phyloP scores from a whole-genome alignment of 768 basidiomycete genomes.

The Cystofilobasidium capitatum region DNA sequence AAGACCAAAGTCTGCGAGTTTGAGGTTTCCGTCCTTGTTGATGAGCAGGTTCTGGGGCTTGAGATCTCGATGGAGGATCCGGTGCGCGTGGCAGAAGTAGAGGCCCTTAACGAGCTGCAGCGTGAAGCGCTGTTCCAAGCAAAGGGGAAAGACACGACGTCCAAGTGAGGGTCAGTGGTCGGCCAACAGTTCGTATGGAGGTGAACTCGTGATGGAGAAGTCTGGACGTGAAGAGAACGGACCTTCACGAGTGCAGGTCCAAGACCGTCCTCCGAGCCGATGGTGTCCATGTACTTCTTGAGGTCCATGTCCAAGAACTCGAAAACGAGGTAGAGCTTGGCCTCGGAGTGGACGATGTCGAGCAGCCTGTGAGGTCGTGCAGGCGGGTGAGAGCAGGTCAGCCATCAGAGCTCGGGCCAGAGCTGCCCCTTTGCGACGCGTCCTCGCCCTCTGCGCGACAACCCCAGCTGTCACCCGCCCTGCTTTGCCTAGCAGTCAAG shows the following conservation, averaged over 20 bases:
- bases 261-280: slow-evolving; percentile 51
- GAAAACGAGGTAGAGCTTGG: slow-evolving; percentile 94
- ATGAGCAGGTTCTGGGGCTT: slow-evolving; percentile 95
- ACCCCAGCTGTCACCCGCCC: too few relatives aligned
- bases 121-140: slow-evolving; percentile 96
- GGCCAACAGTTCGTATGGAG: neutral
- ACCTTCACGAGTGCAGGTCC: slow-evolving; percentile 81
- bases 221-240: slow-evolving; percentile 35
- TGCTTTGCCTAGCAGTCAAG: too few relatives aligned
- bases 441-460: too few relatives aligned
- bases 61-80: slow-evolving; percentile 92
- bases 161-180: neutral
- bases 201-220: neutral
- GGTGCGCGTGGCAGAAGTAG: slow-evolving; percentile 86
- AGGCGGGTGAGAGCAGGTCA: slow-evolving; percentile 9
- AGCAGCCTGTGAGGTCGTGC: slow-evolving; percentile 52
- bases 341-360: slow-evolving; percentile 93
- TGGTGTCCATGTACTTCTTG: slow-evolving; percentile 91
- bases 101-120: slow-evolving; percentile 84
- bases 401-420: slow-evolving; percentile 8
- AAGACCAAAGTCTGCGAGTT: slow-evolving; percentile 92
- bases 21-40: slow-evolving; percentile 77
- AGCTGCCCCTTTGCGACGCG: too few relatives aligned
- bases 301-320: slow-evolving; percentile 96
- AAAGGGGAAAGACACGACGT: neutral